Percentiles rank a stretch among this genome's conserved stretches.
phyloP scores from a whole-genome alignment of 345 rosid species.

The Gossypium thurberi region DNA sequence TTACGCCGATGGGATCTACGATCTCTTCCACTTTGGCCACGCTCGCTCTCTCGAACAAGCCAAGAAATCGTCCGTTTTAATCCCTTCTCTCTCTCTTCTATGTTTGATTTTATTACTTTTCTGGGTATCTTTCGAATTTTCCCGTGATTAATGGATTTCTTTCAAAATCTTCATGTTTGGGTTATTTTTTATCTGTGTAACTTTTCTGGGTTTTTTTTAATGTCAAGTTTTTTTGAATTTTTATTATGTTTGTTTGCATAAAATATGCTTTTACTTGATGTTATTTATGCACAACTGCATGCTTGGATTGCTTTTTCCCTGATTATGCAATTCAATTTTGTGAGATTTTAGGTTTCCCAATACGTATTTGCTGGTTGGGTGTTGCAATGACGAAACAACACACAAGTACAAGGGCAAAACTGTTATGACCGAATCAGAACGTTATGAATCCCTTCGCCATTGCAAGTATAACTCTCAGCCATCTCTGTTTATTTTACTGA shows the following conservation, averaged over 20 bases:
- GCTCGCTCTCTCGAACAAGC: constrained; percentile 97
- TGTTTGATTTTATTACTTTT: neutral
- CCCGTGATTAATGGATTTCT: neutral
- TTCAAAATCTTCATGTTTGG: neutral
- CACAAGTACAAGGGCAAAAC: constrained; percentile 88
- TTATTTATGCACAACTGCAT: neutral
- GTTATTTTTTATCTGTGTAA: neutral
- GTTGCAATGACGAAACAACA: constrained; percentile 82
- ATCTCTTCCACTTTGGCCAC: constrained; percentile 96
- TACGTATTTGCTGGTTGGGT: constrained; percentile 78
- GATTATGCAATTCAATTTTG: neutral
- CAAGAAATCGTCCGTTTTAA: constrained; percentile 59
- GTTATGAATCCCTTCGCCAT: constrained; percentile 91
- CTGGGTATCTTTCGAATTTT: constrained; percentile 2
- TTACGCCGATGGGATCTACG: constrained; percentile 99
- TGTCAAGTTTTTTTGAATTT: neutral
- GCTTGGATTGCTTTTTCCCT: too few species aligned
- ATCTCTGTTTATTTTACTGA: neutral
- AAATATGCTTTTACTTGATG: neutral
- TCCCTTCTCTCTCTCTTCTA: neutral
- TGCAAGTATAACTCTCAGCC: constrained; percentile 54
- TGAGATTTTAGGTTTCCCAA: constrained; percentile 57
- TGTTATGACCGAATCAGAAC: constrained; percentile 74
- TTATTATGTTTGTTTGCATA: neutral
- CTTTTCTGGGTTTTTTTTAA: neutral